These are phyloP conservation scores for Penicillium taxi DNA, from an alignment of 495 filamentous ascomycete species.

Conservation along the genomic window DNA sequence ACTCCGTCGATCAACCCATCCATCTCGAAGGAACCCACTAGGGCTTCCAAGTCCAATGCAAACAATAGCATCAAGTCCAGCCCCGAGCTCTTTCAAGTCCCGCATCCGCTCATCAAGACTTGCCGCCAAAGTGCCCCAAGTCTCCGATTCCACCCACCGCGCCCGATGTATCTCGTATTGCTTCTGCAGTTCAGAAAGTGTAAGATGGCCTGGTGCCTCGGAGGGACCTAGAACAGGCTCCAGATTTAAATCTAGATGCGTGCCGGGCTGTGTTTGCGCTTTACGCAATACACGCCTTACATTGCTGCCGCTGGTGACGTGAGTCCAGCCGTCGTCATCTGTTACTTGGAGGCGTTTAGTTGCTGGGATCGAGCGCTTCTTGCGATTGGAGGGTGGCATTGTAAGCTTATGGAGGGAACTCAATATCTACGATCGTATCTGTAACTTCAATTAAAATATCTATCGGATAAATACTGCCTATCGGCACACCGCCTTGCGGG, in stretches of 20 bases:
- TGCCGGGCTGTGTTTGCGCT: neutral
- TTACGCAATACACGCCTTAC: conserved; percentile 15
- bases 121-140: conserved; percentile 14
- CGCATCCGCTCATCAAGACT: conserved; percentile 5
- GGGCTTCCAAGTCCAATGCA: conserved; percentile 50
- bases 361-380: conserved; percentile 21
- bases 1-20: conserved; percentile 38
- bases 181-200: conserved; percentile 26
- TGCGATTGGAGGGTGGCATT: conserved; percentile 40
- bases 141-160: conserved; percentile 25
- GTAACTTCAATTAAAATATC: too few relatives aligned
- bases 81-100: neutral
- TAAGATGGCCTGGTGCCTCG: conserved; percentile 29
- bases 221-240: conserved; percentile 17
- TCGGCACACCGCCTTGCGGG: too few relatives aligned
- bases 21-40: conserved; percentile 37
- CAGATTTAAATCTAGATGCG: neutral
- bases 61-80: conserved; percentile 25
- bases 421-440: neutral
- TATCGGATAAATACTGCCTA: too few relatives aligned
- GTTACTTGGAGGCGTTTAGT: conserved; percentile 42
- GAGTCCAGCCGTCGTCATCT: conserved; percentile 49
- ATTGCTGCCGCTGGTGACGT: conserved; percentile 35
- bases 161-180: conserved; percentile 25
- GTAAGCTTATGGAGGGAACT: too few relatives aligned